These are phyloP conservation scores for Cladosporium oxysporum DNA, from an alignment of 2,329 filamentous ascomycete genomes.

Conservation along the genomic window DNA sequence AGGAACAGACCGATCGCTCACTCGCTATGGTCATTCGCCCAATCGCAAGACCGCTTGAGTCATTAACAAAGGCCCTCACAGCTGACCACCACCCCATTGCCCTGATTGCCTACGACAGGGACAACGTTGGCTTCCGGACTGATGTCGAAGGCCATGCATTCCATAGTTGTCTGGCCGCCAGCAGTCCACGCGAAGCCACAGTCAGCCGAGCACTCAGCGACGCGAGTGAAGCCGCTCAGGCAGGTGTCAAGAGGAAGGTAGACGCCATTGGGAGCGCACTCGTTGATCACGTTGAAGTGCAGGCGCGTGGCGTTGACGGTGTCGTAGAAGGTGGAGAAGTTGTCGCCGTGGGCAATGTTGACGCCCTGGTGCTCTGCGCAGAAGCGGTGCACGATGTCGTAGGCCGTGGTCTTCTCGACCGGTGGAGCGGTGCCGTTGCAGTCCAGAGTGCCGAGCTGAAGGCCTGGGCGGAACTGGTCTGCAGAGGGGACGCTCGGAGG, in stretches of 20 bases:
- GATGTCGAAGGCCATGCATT: background rate
- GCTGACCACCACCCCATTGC: constrained; percentile 1
- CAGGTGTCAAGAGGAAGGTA: background rate
- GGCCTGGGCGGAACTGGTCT: background rate
- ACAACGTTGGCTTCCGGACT: background rate
- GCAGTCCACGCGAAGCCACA: background rate
- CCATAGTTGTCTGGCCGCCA: constrained; percentile 6
- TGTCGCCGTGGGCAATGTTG: constrained; percentile 9
- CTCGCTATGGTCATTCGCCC: background rate
- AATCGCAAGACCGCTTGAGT: background rate
- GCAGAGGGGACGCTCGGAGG: background rate
- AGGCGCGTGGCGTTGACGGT: background rate
- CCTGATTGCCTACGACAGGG: background rate
- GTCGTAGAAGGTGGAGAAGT: constrained; percentile 13
- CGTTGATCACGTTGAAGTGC: constrained; percentile 11
- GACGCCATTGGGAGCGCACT: constrained; percentile 11
- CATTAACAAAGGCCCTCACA: background rate
- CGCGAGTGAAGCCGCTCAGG: background rate
- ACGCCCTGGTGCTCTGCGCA: constrained; percentile 8
- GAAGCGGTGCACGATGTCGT: constrained; percentile 4
- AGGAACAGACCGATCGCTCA: background rate
- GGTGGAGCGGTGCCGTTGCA: background rate
- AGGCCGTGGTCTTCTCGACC: background rate
- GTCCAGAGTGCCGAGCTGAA: background rate
- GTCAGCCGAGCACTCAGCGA: background rate